Evolutionary conservation across 495 filamentous ascomycete species (phyloP), one percentile per base, ranked within the genome.

Genomic region (Tirmania nivea): DNA sequence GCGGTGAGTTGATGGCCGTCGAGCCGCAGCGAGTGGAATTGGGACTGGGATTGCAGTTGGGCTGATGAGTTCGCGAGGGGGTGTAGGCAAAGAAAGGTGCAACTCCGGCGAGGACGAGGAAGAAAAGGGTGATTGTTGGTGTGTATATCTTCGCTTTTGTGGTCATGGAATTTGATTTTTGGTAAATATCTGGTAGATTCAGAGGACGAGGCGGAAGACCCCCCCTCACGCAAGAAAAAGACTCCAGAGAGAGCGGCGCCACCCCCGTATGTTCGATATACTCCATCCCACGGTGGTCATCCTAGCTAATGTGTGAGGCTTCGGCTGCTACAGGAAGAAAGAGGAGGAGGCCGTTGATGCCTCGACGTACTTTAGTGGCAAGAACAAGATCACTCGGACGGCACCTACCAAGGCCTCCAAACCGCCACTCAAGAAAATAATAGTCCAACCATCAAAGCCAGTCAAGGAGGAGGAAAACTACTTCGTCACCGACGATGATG

Each of bases 51-150:
- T 31, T 31, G 25, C 4, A 31, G 25, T 31, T 31, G 25, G 25
- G 25, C 25, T 31, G 25, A 31, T 31, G 25, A 31, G 25, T 31
- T 31, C 5, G 3, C 1, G 3, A 3, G 25, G 25, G 2, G 25
- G 25, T 47, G 42, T n/a, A 47, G 14, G 42, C 42, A 14, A 19
- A 14, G 19, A n/a, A 14, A 19, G 19, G 19, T 3, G 42, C 19
- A 14, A 47, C 42, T 3, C 56, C 48, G 49, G 64, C 58, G 54
- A 48, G 52, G 21, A 36, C 61, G 20, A 47, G 53, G 11, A 55
- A 55, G 48, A 64, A 64, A 45, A 49, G 62, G 25, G 59, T 61
- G 21, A 59, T 64, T 39, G 62, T 64, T 51, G 61, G 61, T 64
- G 25, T 0, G 25, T 31, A 31, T 31, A 31, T 31, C 25, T n/a